Conservation (phyloP, 2,329 filamentous ascomycete genomes). For the Geosmithia putterillii region DNA sequence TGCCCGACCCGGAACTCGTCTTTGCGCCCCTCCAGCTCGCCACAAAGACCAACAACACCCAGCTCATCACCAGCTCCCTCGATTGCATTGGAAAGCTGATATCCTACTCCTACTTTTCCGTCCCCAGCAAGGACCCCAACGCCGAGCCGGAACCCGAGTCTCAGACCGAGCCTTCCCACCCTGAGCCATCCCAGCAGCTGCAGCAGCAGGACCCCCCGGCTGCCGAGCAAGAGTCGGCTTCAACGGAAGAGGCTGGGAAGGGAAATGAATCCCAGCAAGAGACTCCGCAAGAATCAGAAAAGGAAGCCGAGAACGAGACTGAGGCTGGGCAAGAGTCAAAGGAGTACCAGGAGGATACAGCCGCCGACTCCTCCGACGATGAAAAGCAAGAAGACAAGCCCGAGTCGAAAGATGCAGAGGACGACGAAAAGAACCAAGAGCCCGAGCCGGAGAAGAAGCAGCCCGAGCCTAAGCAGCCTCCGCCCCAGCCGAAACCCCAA, state of each 20-base stretch:
- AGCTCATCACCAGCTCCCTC: constrained; percentile 78
- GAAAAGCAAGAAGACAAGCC: not conserved
- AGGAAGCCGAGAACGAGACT: too few species aligned
- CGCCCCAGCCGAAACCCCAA: not conserved
- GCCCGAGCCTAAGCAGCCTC: not conserved
- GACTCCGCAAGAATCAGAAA: too few species aligned
- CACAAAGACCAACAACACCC: constrained; percentile 73
- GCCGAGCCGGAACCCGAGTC: constrained; percentile 7
- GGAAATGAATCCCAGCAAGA: not conserved
- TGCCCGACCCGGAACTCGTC: constrained; percentile 81
- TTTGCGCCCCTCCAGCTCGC: constrained; percentile 87
- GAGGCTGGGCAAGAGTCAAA: not conserved
- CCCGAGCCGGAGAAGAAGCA: not conserved
- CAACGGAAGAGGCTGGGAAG: not conserved
- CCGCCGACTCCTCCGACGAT: not conserved
- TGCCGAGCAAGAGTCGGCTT: not conserved
- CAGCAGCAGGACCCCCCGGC: not conserved
- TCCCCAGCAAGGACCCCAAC: constrained; percentile 36
- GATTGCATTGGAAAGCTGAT: constrained; percentile 99
- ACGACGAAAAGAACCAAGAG: not conserved
- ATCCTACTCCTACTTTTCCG: constrained; percentile 95
- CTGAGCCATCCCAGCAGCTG: too few species aligned
- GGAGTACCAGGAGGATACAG: not conserved
- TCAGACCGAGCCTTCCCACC: not conserved
- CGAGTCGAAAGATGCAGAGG: not conserved